Percentiles rank a stretch among this genome's conserved stretches.
phyloP scores from a whole-genome alignment of 345 rosid genomes.

The Fremontodendron californicum region DNA sequence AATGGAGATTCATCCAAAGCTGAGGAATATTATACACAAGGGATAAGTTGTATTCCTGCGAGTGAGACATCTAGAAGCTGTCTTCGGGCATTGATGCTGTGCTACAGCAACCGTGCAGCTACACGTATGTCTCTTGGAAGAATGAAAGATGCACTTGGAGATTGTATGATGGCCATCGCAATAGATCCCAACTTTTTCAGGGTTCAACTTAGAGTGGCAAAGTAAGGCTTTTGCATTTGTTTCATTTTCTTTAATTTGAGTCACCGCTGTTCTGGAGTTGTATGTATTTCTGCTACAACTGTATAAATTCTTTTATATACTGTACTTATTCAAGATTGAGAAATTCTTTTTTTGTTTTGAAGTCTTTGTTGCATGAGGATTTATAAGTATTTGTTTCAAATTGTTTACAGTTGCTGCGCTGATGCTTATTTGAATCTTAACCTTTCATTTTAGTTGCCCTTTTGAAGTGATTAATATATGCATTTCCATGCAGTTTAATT shows the following conservation, averaged over 20 bases:
- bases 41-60: conserved; percentile 61
- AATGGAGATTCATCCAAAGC: conserved; percentile 71
- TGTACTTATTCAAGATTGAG: neutral
- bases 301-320: neutral
- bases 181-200: conserved; percentile 79
- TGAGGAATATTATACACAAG: conserved; percentile 80
- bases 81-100: conserved; percentile 84
- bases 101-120: conserved; percentile 97
- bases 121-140: conserved; percentile 80
- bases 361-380: neutral
- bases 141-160: conserved; percentile 81
- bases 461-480: neutral
- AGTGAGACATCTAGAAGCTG: conserved; percentile 72
- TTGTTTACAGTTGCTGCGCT: neutral
- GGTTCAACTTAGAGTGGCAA: conserved; percentile 91
- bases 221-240: conserved; percentile 44
- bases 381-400: neutral
- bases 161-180: conserved; percentile 72
- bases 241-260: conserved; percentile 13
- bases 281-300: neutral
- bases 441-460: neutral
- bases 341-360: neutral
- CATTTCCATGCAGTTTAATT: neutral
- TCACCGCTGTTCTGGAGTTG: neutral
- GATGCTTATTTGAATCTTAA: neutral